Conservation (phyloP, 2,329 filamentous ascomycete genomes). For the Cryphonectria naterciae region DNA sequence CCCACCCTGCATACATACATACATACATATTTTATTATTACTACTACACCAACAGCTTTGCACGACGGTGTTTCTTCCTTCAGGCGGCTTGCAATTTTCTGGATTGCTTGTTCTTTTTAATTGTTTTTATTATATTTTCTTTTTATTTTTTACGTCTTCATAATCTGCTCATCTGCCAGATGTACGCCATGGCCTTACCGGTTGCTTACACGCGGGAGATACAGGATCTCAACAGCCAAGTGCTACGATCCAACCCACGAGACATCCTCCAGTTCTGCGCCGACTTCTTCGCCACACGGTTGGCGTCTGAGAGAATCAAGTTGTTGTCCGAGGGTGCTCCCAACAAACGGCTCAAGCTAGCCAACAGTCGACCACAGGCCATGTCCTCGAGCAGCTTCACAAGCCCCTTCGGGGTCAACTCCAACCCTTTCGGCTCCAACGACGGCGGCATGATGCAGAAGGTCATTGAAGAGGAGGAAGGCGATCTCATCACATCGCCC, state of each 20-base stretch:
- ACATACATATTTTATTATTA: slow-evolving; percentile 9
- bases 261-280: slow-evolving; percentile 73
- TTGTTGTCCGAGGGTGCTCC: slow-evolving; percentile 47
- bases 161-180: slow-evolving; percentile 5
- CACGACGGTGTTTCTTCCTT: not conserved
- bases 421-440: slow-evolving; percentile 73
- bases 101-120: not conserved
- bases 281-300: slow-evolving; percentile 68
- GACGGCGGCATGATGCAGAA: slow-evolving; percentile 50
- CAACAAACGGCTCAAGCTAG: slow-evolving; percentile 29
- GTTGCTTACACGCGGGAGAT: slow-evolving; percentile 64
- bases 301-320: slow-evolving; percentile 66
- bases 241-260: slow-evolving; percentile 60
- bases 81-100: not conserved
- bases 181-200: slow-evolving; percentile 50
- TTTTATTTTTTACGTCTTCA: slow-evolving; percentile 1
- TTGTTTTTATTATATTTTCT: too few species aligned
- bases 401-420: slow-evolving; percentile 68
- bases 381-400: slow-evolving; percentile 77
- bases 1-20: not conserved
- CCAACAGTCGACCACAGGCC: slow-evolving; percentile 22
- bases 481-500: slow-evolving; percentile 75
- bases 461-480: slow-evolving; percentile 83
- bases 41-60: not conserved
- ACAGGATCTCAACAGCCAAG: slow-evolving; percentile 64